Percentiles rank a stretch among this genome's conserved stretches.
phyloP scores from a whole-genome alignment of 2,329 filamentous ascomycete genomes.

The Calonectria leucothoes region DNA sequence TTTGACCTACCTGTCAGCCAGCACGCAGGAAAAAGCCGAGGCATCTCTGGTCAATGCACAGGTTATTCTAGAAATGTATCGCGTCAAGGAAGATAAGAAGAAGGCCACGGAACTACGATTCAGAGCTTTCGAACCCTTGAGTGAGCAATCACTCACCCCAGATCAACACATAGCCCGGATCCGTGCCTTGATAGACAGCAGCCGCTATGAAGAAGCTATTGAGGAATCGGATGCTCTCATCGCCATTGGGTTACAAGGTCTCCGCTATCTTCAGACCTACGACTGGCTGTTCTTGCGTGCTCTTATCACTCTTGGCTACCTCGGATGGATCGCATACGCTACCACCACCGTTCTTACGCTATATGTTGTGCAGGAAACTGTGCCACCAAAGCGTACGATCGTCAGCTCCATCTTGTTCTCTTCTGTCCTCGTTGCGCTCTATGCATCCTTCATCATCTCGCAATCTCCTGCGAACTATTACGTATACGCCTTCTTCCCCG shows the following conservation, averaged over 20 bases:
- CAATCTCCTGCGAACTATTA: constrained; percentile 88
- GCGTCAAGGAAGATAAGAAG: constrained; percentile 91
- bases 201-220: constrained; percentile 81
- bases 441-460: constrained; percentile 82
- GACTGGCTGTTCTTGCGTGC: constrained; percentile 96
- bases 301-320: constrained; percentile 88
- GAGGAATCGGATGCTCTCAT: constrained; percentile 81
- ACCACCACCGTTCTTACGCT: constrained; percentile 89
- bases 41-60: constrained; percentile 87
- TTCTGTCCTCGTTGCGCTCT: constrained; percentile 79
- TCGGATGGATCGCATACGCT: constrained; percentile 96
- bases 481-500: constrained; percentile 89
- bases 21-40: constrained; percentile 81
- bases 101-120: constrained; percentile 80
- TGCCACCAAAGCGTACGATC: constrained; percentile 71
- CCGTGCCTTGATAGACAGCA: constrained; percentile 72
- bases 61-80: constrained; percentile 94
- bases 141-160: constrained; percentile 70
- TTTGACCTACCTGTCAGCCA: constrained; percentile 81
- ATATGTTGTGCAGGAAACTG: constrained; percentile 81
- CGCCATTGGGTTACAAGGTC: constrained; percentile 79
- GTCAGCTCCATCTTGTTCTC: constrained; percentile 75
- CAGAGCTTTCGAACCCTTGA: constrained; percentile 78
- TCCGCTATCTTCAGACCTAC: constrained; percentile 96
- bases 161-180: constrained; percentile 77